Percentiles rank a stretch among this genome's conserved stretches.
These are phyloP conservation scores for Fragaria iinumae DNA, from an alignment of 306 rosid species.

Conservation along the genomic window DNA sequence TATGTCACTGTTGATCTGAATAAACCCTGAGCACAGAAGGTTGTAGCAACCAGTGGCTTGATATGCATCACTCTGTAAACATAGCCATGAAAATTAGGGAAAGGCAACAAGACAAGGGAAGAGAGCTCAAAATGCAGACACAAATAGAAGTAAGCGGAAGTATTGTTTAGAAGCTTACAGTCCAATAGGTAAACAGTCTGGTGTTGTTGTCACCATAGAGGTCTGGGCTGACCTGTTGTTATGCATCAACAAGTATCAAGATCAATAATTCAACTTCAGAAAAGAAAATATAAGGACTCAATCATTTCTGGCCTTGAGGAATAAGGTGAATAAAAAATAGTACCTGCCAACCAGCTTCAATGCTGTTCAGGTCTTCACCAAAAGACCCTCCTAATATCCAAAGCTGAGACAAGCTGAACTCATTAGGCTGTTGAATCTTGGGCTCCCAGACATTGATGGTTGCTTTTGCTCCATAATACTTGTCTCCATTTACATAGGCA, in stretches of 20 bases:
- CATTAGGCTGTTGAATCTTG: constrained; percentile 85
- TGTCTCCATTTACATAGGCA: constrained; percentile 94
- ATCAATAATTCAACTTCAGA: constrained; percentile 4
- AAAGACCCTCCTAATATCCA: constrained; percentile 97
- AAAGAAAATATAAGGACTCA: neutral
- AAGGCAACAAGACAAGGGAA: neutral
- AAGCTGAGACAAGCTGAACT: constrained; percentile 96
- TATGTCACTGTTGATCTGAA: constrained; percentile 80
- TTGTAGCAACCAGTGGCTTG: constrained; percentile 99
- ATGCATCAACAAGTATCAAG: constrained; percentile 12
- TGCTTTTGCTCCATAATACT: constrained; percentile 92
- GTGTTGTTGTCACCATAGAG: constrained; percentile 96
- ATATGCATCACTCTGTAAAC: constrained; percentile 90
- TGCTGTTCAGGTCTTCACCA: constrained; percentile 98
- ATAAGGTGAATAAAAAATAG: neutral
- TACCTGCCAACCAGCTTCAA: constrained; percentile 99
- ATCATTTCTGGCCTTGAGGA: constrained; percentile 10
- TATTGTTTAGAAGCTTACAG: constrained; percentile 46
- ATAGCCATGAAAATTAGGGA: neutral
- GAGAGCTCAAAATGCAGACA: neutral
- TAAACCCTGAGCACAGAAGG: constrained; percentile 96
- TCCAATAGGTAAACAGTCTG: constrained; percentile 96
- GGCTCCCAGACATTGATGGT: constrained; percentile 99
- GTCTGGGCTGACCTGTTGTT: constrained; percentile 87
- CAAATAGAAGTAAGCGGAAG: neutral